A percentile compares a stretch with the other conserved stretches of the same genome.
Evolutionary conservation across 306 rosid genomes (phyloP).

Genomic region (Prunus kanzakura): DNA sequence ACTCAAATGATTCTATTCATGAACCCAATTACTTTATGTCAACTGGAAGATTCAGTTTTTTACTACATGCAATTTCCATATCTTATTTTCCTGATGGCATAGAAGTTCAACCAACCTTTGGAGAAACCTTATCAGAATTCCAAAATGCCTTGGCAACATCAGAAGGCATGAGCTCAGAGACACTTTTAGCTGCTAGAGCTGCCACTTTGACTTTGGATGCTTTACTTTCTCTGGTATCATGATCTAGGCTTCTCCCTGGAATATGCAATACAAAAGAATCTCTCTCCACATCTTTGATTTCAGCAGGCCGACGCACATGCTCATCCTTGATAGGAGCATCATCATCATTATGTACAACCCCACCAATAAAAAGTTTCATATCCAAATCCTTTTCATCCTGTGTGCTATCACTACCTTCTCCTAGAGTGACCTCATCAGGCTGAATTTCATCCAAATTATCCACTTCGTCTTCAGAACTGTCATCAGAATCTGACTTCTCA

Average conservation of each 20-base stretch:
- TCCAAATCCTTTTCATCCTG: conserved; percentile 80
- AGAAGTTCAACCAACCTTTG: conserved; percentile 71
- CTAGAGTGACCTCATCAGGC: conserved; percentile 67
- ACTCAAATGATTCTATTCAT: background rate
- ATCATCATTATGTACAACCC: conserved; percentile 79
- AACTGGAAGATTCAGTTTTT: background rate
- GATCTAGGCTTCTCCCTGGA: conserved; percentile 59
- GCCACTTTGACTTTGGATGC: conserved; percentile 71
- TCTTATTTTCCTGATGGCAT: background rate
- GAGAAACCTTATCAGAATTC: conserved; percentile 73
- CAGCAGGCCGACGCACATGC: conserved; percentile 78
- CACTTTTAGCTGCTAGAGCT: conserved; percentile 76
- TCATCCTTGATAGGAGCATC: conserved; percentile 74
- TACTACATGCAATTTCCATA: background rate
- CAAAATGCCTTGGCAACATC: conserved; percentile 90
- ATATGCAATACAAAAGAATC: conserved; percentile 84
- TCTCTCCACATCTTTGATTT: conserved; percentile 65
- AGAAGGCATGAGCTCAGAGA: conserved; percentile 90
- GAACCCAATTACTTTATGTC: background rate
- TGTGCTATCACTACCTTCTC: conserved; percentile 47
- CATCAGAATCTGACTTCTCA: conserved; percentile 46
- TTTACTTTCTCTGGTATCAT: conserved; percentile 51
- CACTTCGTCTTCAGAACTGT: conserved; percentile 60
- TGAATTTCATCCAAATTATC: conserved; percentile 55
- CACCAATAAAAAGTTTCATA: conserved; percentile 85